Evolutionary conservation across 148 eudicot species (phyloP).

Genomic region (Cornus controversa): DNA sequence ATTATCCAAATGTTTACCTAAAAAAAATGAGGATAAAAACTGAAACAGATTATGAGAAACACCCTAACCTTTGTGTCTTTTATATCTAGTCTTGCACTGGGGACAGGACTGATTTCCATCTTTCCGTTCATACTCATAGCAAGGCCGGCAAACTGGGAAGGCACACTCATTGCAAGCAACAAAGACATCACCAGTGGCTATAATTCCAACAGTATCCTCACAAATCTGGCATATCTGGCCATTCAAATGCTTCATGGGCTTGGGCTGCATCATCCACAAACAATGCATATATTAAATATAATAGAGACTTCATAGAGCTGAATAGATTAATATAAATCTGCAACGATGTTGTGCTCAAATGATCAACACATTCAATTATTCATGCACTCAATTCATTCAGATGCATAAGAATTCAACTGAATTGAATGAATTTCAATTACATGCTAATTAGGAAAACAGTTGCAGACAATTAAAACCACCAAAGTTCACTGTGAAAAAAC

Average conservation of each 20-base stretch:
- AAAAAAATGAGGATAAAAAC: background rate
- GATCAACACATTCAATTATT: background rate
- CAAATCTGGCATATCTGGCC: slow-evolving; percentile 79
- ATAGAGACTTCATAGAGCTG: background rate
- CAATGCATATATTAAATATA: background rate
- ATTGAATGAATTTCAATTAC: background rate
- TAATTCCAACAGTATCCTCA: slow-evolving; percentile 62
- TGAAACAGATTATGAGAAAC: background rate
- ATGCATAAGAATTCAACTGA: background rate
- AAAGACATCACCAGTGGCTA: slow-evolving; percentile 50
- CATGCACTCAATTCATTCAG: background rate
- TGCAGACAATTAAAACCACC: background rate
- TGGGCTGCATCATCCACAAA: slow-evolving; percentile 44
- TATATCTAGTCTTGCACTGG: slow-evolving; percentile 93
- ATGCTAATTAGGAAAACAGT: background rate
- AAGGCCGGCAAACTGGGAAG: slow-evolving; percentile 76
- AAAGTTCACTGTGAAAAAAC: background rate
- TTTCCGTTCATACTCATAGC: slow-evolving; percentile 77
- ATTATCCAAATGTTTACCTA: background rate
- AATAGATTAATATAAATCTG: background rate
- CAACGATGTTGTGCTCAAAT: background rate
- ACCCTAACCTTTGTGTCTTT: slow-evolving; percentile 72
- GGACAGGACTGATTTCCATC: slow-evolving; percentile 81
- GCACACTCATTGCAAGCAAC: slow-evolving; percentile 86
- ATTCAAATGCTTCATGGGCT: slow-evolving; percentile 56